Base-by-base conservation (phyloP, 108 stramenopile species). In the Schizochytrium sp. region DNA sequence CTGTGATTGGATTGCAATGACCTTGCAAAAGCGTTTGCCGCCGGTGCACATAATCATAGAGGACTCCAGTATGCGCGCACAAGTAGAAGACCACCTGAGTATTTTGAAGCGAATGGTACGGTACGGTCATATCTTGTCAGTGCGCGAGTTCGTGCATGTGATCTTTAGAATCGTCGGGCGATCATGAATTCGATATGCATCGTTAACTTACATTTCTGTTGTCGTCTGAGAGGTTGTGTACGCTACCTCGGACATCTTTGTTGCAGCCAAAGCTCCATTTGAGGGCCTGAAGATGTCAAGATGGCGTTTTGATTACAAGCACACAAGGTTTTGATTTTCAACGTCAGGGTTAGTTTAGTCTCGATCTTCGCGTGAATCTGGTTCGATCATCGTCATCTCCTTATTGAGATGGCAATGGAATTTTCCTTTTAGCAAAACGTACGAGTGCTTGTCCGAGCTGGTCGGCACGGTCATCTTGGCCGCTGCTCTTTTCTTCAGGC, bases 21-120 rank as follows among this genome's bases (percentile, higher is more conserved):
- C 94, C 94, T 76, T 94, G 94, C n/a, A 94, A 72, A 12, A 94
- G 60, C 6, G 90, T 90, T 58, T 94, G 94, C n/a, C 57, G 92
- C 23, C 93, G 92, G 48, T 92, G 25, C 18, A 55, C 87, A 55
- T 91, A 93, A 72, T 94, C 94, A 71, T 93, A 94, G 34, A 94
- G 89, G 4, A 94, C 90, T 23, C 94, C 94, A 2, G 92, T 91
- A 72, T 94, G 93, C 29, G 93, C 89, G 5, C 91, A 58, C 23
- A 91, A 34, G 72, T 91, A 93, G 58, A 94, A 94, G 12, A 94
- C 63, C 14, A 69, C 63, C 63, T 69, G 63, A 23, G 10, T 8
- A 16, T 28, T 28, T 69, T 18, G 25, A 69, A 41, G 18, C 14
- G 41, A 69, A n/a, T n/a, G n/a, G n/a, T n/a, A n/a, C n/a, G n/a